Evolutionary conservation across 371 early-diverging fungal species (phyloP).

Genomic region (Phascolomyces articulosus): DNA sequence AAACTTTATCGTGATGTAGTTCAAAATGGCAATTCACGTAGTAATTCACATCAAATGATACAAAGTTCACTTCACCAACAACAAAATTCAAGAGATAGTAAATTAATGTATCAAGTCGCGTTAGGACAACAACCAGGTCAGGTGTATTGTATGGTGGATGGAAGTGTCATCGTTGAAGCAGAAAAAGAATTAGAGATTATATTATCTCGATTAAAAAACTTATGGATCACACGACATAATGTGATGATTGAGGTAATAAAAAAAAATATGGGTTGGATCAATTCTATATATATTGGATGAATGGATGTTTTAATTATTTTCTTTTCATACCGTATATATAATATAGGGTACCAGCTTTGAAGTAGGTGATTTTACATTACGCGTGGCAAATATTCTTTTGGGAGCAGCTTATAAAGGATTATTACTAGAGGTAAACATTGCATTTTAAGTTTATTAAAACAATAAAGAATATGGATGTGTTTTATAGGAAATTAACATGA

Average conservation of each 20-base stretch:
- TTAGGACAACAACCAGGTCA: constrained; percentile 50
- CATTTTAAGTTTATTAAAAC: neutral
- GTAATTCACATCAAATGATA: neutral
- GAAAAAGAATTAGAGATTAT: constrained; percentile 53
- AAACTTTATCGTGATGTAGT: constrained; percentile 50
- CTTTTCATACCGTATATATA: too few species aligned
- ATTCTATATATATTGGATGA: neutral
- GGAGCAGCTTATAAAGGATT: constrained; percentile 55
- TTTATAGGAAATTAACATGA: too few species aligned
- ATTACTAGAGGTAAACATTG: constrained; percentile 40
- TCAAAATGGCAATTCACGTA: constrained; percentile 12
- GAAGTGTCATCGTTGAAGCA: constrained; percentile 54
- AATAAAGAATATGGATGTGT: too few species aligned
- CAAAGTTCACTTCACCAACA: constrained; percentile 16
- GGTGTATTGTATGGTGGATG: constrained; percentile 59
- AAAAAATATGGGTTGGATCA: neutral
- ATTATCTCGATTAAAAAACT: constrained; percentile 48
- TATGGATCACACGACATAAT: constrained; percentile 52
- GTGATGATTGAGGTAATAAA: constrained; percentile 45
- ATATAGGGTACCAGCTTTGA: constrained; percentile 56
- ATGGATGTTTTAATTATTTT: too few species aligned
- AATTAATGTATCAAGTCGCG: constrained; percentile 49
- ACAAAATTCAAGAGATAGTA: constrained; percentile 33
- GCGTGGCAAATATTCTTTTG: constrained; percentile 52
- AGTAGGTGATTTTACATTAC: constrained; percentile 54